A percentile compares a stretch with the other conserved stretches of the same genome.
These are phyloP conservation scores for Penicillium maclennaniae DNA, from an alignment of 495 filamentous ascomycete species.

Conservation along the genomic window DNA sequence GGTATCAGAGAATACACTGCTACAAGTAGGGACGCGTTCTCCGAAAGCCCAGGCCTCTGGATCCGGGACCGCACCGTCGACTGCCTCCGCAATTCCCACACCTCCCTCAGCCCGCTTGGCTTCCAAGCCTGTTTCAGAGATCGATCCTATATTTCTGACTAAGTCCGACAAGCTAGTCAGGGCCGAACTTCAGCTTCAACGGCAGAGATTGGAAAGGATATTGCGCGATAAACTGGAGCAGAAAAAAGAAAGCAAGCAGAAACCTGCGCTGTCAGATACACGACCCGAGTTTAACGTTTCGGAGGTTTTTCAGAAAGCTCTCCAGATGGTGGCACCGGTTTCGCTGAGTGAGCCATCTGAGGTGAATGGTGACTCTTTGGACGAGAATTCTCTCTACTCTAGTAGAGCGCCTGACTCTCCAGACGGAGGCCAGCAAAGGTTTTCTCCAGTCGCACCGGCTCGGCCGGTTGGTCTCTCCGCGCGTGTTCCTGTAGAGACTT, in stretches of 20 bases:
- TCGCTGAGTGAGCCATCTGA: constrained; percentile 50
- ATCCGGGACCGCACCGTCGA: constrained; percentile 24
- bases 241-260: constrained; percentile 54
- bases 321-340: constrained; percentile 65
- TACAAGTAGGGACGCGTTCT: constrained; percentile 20
- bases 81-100: constrained; percentile 23
- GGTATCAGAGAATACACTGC: constrained; percentile 28
- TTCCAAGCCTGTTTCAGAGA: constrained; percentile 44
- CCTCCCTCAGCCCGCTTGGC: constrained; percentile 35
- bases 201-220: constrained; percentile 72
- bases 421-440: constrained; percentile 26
- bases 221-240: constrained; percentile 74
- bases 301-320: constrained; percentile 66
- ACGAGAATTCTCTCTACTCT: constrained; percentile 94
- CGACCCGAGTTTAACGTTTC: constrained; percentile 71
- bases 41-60: constrained; percentile 30
- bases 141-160: constrained; percentile 75
- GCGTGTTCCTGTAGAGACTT: constrained; percentile 28
- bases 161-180: constrained; percentile 81
- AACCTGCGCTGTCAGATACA: constrained; percentile 53
- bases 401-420: constrained; percentile 61
- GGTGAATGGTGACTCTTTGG: constrained; percentile 66
- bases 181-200: constrained; percentile 76
- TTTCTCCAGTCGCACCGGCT: constrained; percentile 27
- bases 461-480: constrained; percentile 22